phyloP scores from a whole-genome alignment of 2,329 filamentous ascomycete genomes.

The Botrytis galanthina region DNA sequence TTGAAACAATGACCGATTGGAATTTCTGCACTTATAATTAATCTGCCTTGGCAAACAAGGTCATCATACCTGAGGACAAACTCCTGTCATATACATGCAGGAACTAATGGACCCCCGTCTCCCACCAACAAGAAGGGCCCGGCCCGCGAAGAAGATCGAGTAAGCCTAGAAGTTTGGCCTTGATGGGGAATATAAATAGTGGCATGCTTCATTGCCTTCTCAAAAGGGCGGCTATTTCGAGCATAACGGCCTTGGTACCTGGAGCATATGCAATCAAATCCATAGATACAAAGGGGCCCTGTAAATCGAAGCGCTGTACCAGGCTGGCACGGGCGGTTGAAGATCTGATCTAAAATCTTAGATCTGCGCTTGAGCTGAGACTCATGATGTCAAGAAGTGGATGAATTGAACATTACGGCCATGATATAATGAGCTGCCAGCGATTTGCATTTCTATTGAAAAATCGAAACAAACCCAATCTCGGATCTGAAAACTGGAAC shows the following conservation, averaged over 20 bases:
- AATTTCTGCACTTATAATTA: background rate
- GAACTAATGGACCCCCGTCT: background rate
- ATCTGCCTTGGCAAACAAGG: background rate
- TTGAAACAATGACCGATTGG: background rate
- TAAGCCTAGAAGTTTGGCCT: background rate
- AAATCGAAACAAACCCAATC: background rate
- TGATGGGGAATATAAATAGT: background rate
- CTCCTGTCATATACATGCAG: background rate
- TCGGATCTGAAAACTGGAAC: background rate
- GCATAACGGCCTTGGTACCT: background rate
- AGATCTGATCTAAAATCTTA: background rate
- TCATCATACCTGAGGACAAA: background rate
- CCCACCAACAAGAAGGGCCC: background rate
- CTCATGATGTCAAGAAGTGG: conserved; percentile 1
- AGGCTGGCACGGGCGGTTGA: background rate
- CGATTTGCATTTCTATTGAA: background rate
- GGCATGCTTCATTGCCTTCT: background rate
- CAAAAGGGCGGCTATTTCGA: background rate
- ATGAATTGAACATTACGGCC: background rate
- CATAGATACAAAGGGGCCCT: background rate
- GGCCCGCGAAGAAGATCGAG: background rate
- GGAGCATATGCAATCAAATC: background rate
- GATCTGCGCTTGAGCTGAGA: background rate
- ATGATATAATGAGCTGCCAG: background rate
- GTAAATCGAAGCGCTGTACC: background rate